Evolutionary conservation across 768 basidiomycete species (phyloP).

Genomic region (Hirschioporus abietinus): DNA sequence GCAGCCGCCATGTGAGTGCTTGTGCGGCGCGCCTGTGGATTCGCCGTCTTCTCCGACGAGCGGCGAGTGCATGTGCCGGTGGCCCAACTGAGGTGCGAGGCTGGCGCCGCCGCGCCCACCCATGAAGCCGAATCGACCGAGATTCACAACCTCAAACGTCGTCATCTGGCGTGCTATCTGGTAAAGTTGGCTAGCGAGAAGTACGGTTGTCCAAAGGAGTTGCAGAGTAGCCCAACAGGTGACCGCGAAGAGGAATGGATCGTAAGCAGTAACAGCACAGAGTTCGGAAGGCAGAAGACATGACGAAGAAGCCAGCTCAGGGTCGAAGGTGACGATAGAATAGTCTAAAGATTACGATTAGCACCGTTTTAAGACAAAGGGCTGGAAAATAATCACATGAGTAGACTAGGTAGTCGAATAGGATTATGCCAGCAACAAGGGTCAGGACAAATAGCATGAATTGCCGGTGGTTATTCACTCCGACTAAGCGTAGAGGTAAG

Average conservation of each 20-base stretch:
- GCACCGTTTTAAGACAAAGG: conserved; percentile 5
- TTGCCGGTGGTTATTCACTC: conserved; percentile 90
- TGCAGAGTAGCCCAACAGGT: conserved; percentile 86
- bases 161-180: conserved; percentile 94
- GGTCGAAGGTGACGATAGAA: conserved; percentile 35
- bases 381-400: conserved; percentile 57
- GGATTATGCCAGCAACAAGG: conserved; percentile 71
- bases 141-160: conserved; percentile 91
- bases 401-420: conserved; percentile 82
- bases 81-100: conserved; percentile 71
- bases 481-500: conserved; percentile 46
- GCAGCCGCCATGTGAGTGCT: conserved; percentile 32
- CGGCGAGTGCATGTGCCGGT: conserved; percentile 45
- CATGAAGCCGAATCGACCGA: conserved; percentile 95
- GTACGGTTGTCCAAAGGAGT: conserved; percentile 88
- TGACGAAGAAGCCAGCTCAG: conserved; percentile 41
- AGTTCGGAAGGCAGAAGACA: conserved; percentile 65
- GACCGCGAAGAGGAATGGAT: conserved; percentile 82
- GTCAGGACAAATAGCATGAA: conserved; percentile 90
- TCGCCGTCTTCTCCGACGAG: conserved; percentile 32
- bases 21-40: conserved; percentile 28
- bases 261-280: conserved; percentile 66
- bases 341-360: conserved; percentile 41
- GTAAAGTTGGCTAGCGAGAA: conserved; percentile 84
- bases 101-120: conserved; percentile 78